Base-by-base conservation (phyloP, 2,329 filamentous ascomycete genomes). In the Fusarium albidum region DNA sequence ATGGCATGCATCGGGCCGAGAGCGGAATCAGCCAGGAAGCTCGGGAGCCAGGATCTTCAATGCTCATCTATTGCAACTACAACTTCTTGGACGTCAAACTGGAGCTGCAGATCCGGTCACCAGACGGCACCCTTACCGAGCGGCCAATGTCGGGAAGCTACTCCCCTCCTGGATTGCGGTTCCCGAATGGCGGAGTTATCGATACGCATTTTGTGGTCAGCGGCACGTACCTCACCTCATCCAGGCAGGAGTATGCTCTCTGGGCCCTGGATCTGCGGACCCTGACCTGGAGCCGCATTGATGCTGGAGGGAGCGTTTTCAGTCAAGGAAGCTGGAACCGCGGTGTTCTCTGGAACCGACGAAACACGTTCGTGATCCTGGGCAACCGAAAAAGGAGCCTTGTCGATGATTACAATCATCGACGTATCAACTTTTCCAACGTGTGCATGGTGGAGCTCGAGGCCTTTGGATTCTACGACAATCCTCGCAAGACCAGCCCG, bases 1-100 rank as follows among this genome's bases (percentile, higher is more conserved):
- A 74, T 35, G 71, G 71, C 10, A 63, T 71, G 13, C 72, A 77
- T 34, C 74, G 77, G 7, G 69, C 70, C 4, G 81, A 83, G 6
- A 71, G 73, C 11, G 73, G 73, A n/a, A 78, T 80, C 56, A 80
- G 79, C 59, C 79, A 81, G 48, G 83, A 87, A 59, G 58, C 66
- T 4, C 79, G 80, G 26, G 84, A 88, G 42, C 72, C 82, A 0
- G 84, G 83, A 7, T 85, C 84, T 2, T 87, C 86, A 2, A 97
- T 98, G 92, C 82, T 99, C 57, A 96, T 99, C 38, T 99, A 99
- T 73, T 98, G 94, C 18, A 99, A 99, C 71, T 99, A 99, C 75
- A 98, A 99, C 74, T 99, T 99, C 68, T 74, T 99, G 49, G 94
- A 99, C 66, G 95, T 99, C 62, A 98, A 96, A 71, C 79, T 99